Base-by-base conservation (phyloP, 148 eudicot genomes). In the Rhododendron griersonianum region DNA sequence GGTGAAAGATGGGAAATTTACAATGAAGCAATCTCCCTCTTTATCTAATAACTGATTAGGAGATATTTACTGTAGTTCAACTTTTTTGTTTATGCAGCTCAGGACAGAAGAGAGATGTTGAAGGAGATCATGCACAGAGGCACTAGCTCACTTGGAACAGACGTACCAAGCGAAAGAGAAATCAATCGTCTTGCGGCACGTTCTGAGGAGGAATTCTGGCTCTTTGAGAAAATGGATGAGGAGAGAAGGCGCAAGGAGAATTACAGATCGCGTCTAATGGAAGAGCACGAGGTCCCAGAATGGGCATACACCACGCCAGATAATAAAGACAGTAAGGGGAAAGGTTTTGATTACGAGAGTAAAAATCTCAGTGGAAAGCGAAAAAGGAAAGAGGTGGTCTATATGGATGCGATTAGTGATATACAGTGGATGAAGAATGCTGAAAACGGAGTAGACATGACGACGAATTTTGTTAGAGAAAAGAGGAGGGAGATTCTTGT, bases 101-200 rank as follows among this genome's bases (percentile, higher is more conserved):
- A 97, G 89, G 99, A 97, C 87, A 91, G 99, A 87, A 94, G 94
- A 90, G 95, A 93, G 86, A 92, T 95, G 99, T 86, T 97, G 88
- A 95, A 95, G 89, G 96, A 94, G 91, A 95, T 97, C 19, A 97
- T 97, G 99, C 98, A 98, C 6, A 94, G 90, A 81, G 99, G 99
- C 85, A 93, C 98, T 28, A 97, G 98, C 87, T 87, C 98, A 3
- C 98, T 97, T 65, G 98, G 99, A 76, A 87, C 92, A 7, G 99
- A 97, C 83, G 94, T 95, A 21, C 99, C 99, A 18, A 97, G 98
- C 48, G 99, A 97, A 88, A 94, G 98, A 87, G 99, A 97, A 89
- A 97, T 97, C 81, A 97, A 97, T 48, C 95, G 98, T 53, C 90
- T 97, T 53, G 96, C 98, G 83, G 99, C 99, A 7, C 92, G 99